Percentiles rank a stretch among this genome's conserved stretches.
phyloP scores from a whole-genome alignment of 208 protist genomes.

The Polymyxa betae region DNA sequence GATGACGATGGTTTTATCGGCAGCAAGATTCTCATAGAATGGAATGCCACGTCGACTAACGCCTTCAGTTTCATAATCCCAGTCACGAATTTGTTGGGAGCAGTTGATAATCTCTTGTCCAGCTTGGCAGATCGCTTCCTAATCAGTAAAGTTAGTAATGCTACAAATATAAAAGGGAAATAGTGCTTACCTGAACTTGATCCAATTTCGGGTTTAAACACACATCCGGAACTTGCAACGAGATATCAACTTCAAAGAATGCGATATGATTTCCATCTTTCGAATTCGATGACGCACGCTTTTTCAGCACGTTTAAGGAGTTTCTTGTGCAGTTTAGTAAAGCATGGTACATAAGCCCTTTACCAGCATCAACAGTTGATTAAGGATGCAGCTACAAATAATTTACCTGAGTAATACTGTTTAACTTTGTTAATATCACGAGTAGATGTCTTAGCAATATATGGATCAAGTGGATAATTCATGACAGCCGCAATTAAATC shows the following conservation, averaged over 20 bases:
- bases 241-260: constrained; percentile 91
- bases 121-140: constrained; percentile 87
- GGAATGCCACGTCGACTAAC: constrained; percentile 59
- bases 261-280: constrained; percentile 67
- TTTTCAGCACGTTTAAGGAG: constrained; percentile 79
- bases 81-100: constrained; percentile 84
- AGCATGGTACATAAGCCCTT: constrained; percentile 60
- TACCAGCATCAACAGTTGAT: background rate
- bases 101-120: constrained; percentile 84
- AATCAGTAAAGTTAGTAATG: background rate
- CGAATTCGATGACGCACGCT: constrained; percentile 85
- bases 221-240: constrained; percentile 87
- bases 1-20: constrained; percentile 90
- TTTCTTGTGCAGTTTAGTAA: constrained; percentile 54
- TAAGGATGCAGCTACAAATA: background rate
- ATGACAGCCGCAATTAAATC: constrained; percentile 41
- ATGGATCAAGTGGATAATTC: constrained; percentile 29
- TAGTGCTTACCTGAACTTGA: constrained; percentile 78
- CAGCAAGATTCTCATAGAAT: constrained; percentile 88
- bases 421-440: constrained; percentile 60
- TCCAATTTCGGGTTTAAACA: constrained; percentile 88
- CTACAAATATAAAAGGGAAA: background rate
- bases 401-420: constrained; percentile 59
- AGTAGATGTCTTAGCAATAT: constrained; percentile 42
- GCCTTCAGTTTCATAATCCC: constrained; percentile 65